Percentiles rank a stretch among this genome's conserved stretches.
Evolutionary conservation across 495 filamentous ascomycete genomes (phyloP).

Genomic region (Rhypophila decipiens): DNA sequence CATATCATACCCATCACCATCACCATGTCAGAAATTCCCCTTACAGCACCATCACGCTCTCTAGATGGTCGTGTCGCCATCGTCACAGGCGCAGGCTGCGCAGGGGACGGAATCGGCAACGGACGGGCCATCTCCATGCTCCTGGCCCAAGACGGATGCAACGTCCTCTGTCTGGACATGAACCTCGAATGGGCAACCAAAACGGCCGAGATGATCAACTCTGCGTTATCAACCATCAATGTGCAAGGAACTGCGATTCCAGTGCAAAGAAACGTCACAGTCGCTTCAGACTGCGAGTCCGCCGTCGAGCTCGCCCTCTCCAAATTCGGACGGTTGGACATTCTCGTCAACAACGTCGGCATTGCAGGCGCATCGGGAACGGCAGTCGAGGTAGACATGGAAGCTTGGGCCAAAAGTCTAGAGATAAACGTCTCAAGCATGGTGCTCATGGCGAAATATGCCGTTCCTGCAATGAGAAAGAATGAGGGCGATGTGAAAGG

Average conservation of each 20-base stretch:
- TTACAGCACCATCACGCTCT: conserved; percentile 20
- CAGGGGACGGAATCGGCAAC: conserved; percentile 52
- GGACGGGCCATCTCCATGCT: conserved; percentile 52
- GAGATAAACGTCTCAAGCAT: conserved; percentile 54
- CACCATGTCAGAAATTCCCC: conserved; percentile 7
- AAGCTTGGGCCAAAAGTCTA: conserved; percentile 44
- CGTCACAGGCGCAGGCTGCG: conserved; percentile 51
- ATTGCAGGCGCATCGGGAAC: conserved; percentile 46
- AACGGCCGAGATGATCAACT: conserved; percentile 43
- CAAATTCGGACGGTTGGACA: conserved; percentile 45
- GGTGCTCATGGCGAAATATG: conserved; percentile 51
- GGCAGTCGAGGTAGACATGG: conserved; percentile 49
- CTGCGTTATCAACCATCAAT: too few species aligned
- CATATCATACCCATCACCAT: not conserved
- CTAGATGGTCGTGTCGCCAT: conserved; percentile 46
- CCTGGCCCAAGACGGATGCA: conserved; percentile 46
- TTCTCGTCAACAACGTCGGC: conserved; percentile 53
- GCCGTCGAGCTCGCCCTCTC: conserved; percentile 34
- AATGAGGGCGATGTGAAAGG: conserved; percentile 31
- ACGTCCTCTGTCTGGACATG: conserved; percentile 49
- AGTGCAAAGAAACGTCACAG: conserved; percentile 42
- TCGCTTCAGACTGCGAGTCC: conserved; percentile 33
- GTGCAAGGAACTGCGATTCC: conserved; percentile 20
- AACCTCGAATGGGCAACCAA: conserved; percentile 37
- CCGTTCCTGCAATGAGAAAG: conserved; percentile 44